Percentiles rank a stretch among this genome's conserved stretches.
phyloP scores from a whole-genome alignment of 192 early-diverging fungal species.

The Podila verticillata region DNA sequence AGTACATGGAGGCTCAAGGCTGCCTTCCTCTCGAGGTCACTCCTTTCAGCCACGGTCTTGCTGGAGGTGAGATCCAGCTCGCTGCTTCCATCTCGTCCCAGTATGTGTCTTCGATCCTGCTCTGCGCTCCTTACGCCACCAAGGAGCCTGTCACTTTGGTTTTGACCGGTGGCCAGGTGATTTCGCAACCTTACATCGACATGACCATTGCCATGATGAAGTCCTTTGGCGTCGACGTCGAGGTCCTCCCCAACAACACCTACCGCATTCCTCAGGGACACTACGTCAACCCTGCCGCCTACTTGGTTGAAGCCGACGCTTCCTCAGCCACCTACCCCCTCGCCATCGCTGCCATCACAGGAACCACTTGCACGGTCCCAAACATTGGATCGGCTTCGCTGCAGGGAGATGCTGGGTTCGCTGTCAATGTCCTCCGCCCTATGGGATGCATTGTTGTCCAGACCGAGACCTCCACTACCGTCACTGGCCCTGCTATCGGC shows the following conservation, averaged over 20 bases:
- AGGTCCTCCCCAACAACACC: constrained; percentile 76
- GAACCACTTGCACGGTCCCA: constrained; percentile 84
- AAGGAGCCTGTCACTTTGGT: constrained; percentile 78
- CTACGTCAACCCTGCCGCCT: constrained; percentile 86
- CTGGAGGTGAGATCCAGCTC: constrained; percentile 88
- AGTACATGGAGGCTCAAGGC: constrained; percentile 82
- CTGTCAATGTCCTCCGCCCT: constrained; percentile 85
- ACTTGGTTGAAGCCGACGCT: constrained; percentile 96
- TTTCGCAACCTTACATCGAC: constrained; percentile 98
- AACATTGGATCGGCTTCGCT: constrained; percentile 94
- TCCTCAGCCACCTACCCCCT: constrained; percentile 97
- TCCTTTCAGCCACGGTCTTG: constrained; percentile 75
- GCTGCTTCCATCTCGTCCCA: constrained; percentile 96
- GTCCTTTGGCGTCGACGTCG: constrained; percentile 87
- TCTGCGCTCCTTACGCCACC: constrained; percentile 94
- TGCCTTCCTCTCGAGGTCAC: constrained; percentile 88
- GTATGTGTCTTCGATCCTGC: constrained; percentile 96
- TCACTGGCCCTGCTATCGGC: constrained; percentile 83
- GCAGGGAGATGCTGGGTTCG: constrained; percentile 93
- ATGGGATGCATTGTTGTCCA: constrained; percentile 96
- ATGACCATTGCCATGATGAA: constrained; percentile 99
- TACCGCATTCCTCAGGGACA: constrained; percentile 84
- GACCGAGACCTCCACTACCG: constrained; percentile 89
- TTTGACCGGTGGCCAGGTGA: constrained; percentile 91
- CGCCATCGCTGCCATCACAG: constrained; percentile 96